phyloP scores from a whole-genome alignment of 2,329 filamentous ascomycete genomes.

The Penicillium sclerotiorum region DNA sequence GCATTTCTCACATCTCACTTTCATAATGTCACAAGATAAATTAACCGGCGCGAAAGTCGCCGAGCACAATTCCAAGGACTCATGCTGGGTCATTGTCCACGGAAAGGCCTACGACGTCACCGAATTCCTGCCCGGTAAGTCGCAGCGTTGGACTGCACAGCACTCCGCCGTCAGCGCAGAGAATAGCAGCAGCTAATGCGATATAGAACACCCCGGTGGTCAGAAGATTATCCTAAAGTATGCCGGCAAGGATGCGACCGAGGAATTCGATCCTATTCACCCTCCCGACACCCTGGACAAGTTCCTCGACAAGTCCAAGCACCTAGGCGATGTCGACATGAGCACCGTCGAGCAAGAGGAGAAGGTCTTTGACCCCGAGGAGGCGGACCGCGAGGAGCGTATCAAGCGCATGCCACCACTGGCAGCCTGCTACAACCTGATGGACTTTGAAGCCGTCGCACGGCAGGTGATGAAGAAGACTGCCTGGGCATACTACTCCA shows the following conservation, averaged over 20 bases:
- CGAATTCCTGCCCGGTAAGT: slow-evolving; percentile 73
- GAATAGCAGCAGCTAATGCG: neutral
- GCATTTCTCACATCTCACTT: slow-evolving; percentile 4
- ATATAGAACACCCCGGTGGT: slow-evolving; percentile 79
- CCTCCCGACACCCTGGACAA: slow-evolving; percentile 82
- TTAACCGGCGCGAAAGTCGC: slow-evolving; percentile 62
- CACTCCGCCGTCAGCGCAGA: neutral
- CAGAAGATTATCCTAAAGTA: slow-evolving; percentile 95
- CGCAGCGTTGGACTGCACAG: neutral
- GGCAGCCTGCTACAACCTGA: slow-evolving; percentile 87
- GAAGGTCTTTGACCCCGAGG: slow-evolving; percentile 69
- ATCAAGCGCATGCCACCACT: slow-evolving; percentile 75
- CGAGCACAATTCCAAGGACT: slow-evolving; percentile 77
- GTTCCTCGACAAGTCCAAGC: slow-evolving; percentile 82
- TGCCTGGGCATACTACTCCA: slow-evolving; percentile 97
- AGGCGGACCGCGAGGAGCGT: slow-evolving; percentile 73
- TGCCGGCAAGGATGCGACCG: slow-evolving; percentile 90
- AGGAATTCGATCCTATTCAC: slow-evolving; percentile 87
- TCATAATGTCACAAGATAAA: slow-evolving; percentile 31
- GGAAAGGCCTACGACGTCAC: slow-evolving; percentile 89
- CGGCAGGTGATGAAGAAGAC: slow-evolving; percentile 90
- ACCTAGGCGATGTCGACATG: slow-evolving; percentile 90
- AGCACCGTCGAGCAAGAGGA: slow-evolving; percentile 69
- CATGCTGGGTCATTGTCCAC: slow-evolving; percentile 90
- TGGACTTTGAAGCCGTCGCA: slow-evolving; percentile 95